A percentile compares a stretch with the other conserved stretches of the same genome.
Conservation (phyloP, 164 flowering plant species). For the Paratinospora sagittata region DNA sequence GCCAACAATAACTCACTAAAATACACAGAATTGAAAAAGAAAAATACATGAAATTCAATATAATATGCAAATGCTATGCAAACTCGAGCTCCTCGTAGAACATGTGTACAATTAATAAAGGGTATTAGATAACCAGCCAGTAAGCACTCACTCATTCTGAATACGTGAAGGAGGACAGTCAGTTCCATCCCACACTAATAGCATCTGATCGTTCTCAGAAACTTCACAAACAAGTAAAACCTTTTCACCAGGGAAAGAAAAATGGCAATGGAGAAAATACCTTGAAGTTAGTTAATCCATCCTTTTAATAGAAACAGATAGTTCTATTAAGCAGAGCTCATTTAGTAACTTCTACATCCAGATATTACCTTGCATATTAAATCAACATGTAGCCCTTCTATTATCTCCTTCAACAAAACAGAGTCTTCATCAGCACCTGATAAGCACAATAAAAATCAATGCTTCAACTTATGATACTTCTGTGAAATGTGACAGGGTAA, state of each 20-base stretch:
- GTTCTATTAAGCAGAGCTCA: not conserved
- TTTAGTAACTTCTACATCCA: not conserved
- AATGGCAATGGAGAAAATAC: not conserved
- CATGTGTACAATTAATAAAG: not conserved
- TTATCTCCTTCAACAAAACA: not conserved
- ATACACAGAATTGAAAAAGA: too few relatives aligned
- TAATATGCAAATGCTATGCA: too few relatives aligned
- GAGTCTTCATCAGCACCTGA: not conserved
- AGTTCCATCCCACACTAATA: constrained; percentile 3
- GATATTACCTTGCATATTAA: constrained; percentile 1
- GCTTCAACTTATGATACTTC: not conserved
- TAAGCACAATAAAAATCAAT: not conserved
- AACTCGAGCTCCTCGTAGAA: not conserved
- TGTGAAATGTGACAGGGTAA: not conserved
- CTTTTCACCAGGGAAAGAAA: not conserved
- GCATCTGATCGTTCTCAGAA: not conserved
- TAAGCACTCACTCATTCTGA: not conserved
- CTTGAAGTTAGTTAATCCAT: not conserved
- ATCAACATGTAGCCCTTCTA: not conserved
- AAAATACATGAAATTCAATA: too few relatives aligned
- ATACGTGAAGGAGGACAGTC: constrained; percentile 1
- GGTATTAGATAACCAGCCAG: not conserved
- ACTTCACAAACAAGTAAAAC: not conserved
- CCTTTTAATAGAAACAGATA: not conserved
- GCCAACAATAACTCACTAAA: too few relatives aligned